Base-by-base conservation (phyloP, 305 asterid species). In the Fraxinus dipetala region DNA sequence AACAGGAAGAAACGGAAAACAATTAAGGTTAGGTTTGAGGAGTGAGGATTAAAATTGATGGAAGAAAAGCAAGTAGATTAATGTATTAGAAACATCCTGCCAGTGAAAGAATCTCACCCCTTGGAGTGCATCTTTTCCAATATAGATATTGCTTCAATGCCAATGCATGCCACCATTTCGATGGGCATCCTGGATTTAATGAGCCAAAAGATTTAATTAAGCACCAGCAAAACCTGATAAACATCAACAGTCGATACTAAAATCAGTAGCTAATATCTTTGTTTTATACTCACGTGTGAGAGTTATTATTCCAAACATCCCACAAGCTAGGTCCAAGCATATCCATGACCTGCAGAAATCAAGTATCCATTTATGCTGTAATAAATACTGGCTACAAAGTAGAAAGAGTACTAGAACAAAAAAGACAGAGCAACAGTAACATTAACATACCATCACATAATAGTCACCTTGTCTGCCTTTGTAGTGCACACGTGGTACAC, bases 111-210 rank as follows among this genome's bases (percentile, higher is more conserved):
- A 83, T 72, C 91, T 90, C 85, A 93, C 98, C 98, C 98, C 88
- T 85, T 89, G 69, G 93, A 82, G 84, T 95, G 98, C 93, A 92
- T 78, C 86, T 92, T 91, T 91, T 92, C 98, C 85, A 95, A 87
- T 85, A 95, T 95, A 38, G 98, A 95, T 84, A 95, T 83, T 38
- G 98, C 90, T 89, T 95, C 98, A 78, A 93, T 91, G 63, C 96
- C 98, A 82, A 93, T 91, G 88, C 98, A 95, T 67, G 97, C 98
- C 76, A 95, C 98, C 98, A 92, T 93, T 87, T 93, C 97, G 30
- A 88, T 88, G 20, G 96, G 89, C 98, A 95, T 91, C 83, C 98
- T 95, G 91, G 79, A 87, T 34, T 45, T 83, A 73, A 79, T 67
- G 78, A 80, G 28, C 31, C 48, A 77, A 54, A 70, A 80, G 54